These are phyloP conservation scores for Knoxia roxburghii DNA, from an alignment of 257 asterid genomes.

Conservation along the genomic window DNA sequence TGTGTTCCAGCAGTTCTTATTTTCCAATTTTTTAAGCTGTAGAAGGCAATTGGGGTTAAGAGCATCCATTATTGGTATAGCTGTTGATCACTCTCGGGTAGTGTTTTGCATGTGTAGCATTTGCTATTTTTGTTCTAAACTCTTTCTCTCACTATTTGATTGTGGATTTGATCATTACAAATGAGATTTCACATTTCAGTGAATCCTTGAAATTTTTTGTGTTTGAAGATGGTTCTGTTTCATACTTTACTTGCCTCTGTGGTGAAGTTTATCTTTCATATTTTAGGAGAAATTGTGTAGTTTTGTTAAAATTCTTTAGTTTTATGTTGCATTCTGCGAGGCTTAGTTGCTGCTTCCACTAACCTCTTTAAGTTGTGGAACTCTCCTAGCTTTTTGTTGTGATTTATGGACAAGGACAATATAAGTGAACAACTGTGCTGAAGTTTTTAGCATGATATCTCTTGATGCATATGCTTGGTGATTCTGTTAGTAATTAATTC, in stretches of 20 bases:
- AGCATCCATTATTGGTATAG: background rate
- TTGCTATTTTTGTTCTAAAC: background rate
- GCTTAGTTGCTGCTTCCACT: too few relatives aligned
- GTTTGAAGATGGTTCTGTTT: background rate
- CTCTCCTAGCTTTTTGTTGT: background rate
- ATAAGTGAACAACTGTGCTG: background rate
- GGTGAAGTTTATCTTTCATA: background rate
- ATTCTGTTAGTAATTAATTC: background rate
- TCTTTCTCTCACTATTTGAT: background rate
- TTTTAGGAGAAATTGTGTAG: background rate
- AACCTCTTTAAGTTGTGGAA: background rate
- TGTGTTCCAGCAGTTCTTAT: background rate
- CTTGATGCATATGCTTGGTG: background rate
- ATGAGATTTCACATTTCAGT: background rate
- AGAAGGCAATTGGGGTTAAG: background rate
- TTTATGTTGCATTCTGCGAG: background rate
- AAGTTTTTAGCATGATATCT: background rate
- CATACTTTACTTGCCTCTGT: background rate
- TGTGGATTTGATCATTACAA: background rate
- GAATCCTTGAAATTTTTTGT: background rate
- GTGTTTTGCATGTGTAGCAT: background rate
- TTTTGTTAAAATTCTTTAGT: background rate
- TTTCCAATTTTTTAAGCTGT: background rate
- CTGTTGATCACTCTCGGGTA: background rate
- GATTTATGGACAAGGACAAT: background rate